Evolutionary conservation across 2,329 filamentous ascomycete species (phyloP), one percentile per base, ranked within the genome.

Genomic region (Didymosphaeria variabile): DNA sequence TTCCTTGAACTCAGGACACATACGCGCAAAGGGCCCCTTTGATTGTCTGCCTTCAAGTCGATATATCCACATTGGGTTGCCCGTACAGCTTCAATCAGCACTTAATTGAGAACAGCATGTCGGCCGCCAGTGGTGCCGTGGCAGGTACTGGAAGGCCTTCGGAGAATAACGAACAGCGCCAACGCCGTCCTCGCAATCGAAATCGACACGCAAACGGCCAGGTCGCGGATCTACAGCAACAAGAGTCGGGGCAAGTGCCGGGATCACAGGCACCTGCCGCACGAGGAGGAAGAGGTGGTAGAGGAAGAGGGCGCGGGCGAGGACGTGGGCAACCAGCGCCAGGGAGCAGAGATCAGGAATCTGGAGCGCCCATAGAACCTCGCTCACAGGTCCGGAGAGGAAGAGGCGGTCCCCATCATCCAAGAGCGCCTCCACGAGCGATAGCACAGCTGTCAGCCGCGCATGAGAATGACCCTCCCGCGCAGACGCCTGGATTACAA

Each of bases 381-480:
- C 74, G 2, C 72, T 66, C 36, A 72, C 73, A 47, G 76, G 21
- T 26, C 4, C 38, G 58, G 52, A 60, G 66, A 50, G 68, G 62
- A 46, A 62, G 72, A 64, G 67, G 66, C 29, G 67, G 67, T 21
- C 58, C 55, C 32, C 59, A 57, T 8, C 58, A 56, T n/a, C 36
- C 50, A 17, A 61, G 67, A 34, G 68, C 71, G 32, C 65, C 64
- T 32, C 68, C 69, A 42, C 72, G 72, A 6, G 69, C 70, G 38
- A 68, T 65, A 19, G 83, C 82, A 2, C 80, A 81, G 57, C 72
- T 85, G 55, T 84, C 82, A 1, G 69, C 66, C 10, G 73, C 76
- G 0, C 65, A 67, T 5, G 55, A 72, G 0, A 71, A 74, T 4
- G 65, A 68, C 34, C 51, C 51, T 50, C 38, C 60, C 19, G 42